Evolutionary conservation across 2,329 filamentous ascomycete species (phyloP).

Genomic region (Aspergillus ibericus): DNA sequence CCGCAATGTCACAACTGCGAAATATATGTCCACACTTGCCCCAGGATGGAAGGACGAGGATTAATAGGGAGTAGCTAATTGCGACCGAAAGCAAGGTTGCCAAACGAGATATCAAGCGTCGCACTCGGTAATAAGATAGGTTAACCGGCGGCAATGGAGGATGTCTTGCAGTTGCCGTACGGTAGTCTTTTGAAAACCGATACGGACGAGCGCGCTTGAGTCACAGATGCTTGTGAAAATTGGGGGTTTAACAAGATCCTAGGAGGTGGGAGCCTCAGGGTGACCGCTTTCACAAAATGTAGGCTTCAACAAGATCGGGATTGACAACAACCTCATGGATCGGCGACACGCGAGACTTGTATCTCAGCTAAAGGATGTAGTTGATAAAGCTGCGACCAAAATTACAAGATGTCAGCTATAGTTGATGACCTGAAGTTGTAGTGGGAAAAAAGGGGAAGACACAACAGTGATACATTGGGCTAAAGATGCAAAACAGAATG

Average conservation of each 20-base stretch:
- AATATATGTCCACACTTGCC: not conserved
- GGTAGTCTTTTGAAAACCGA: not conserved
- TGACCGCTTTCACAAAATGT: not conserved
- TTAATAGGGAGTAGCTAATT: not conserved
- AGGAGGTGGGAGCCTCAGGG: not conserved
- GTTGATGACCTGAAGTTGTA: not conserved
- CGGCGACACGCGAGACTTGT: not conserved
- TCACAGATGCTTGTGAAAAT: not conserved
- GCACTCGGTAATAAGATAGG: not conserved
- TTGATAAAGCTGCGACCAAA: not conserved
- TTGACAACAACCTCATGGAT: not conserved
- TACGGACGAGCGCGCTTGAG: not conserved
- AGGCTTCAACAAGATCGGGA: not conserved
- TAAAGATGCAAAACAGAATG: not conserved
- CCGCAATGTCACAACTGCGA: not conserved
- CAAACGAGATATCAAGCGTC: not conserved
- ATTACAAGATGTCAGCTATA: not conserved
- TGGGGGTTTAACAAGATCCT: not conserved
- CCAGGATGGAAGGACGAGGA: not conserved
- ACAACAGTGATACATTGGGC: not conserved
- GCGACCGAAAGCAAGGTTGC: not conserved
- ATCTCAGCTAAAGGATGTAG: not conserved
- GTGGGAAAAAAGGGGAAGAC: not conserved
- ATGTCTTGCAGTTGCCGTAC: not conserved
- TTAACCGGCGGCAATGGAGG: not conserved